Evolutionary conservation across 805 yeast species (phyloP).

Genomic region (Spathaspora girioi): DNA sequence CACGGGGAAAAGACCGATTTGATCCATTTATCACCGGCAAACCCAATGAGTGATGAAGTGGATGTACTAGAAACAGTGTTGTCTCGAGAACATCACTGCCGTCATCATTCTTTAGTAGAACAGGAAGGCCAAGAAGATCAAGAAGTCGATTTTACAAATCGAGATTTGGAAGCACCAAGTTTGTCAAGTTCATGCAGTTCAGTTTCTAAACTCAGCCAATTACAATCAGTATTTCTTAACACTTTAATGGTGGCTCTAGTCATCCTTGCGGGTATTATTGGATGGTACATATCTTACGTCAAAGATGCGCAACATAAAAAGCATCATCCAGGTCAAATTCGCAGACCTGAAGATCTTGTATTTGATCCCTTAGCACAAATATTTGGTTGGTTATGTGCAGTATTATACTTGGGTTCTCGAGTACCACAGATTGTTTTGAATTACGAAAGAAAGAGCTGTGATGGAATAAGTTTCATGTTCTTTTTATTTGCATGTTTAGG

Average conservation of each 20-base stretch:
- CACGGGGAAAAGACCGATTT: slow-evolving; percentile 55
- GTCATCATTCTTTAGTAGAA: slow-evolving; percentile 7
- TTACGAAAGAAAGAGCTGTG: slow-evolving; percentile 84
- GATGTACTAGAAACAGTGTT: slow-evolving; percentile 62
- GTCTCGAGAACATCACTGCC: slow-evolving; percentile 32
- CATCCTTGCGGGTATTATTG: slow-evolving; percentile 74
- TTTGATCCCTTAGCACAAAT: slow-evolving; percentile 79
- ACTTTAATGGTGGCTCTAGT: slow-evolving; percentile 62
- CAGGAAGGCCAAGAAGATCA: slow-evolving; percentile 19
- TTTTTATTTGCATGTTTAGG: slow-evolving; percentile 95
- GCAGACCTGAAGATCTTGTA: slow-evolving; percentile 43
- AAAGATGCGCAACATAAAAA: slow-evolving; percentile 35
- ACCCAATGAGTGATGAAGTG: slow-evolving; percentile 71
- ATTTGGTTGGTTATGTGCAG: slow-evolving; percentile 81
- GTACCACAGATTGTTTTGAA: slow-evolving; percentile 89
- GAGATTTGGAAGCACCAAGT: slow-evolving; percentile 8
- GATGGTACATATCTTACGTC: slow-evolving; percentile 73
- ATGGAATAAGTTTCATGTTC: slow-evolving; percentile 90
- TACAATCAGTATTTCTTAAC: slow-evolving; percentile 22
- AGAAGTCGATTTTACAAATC: slow-evolving; percentile 15
- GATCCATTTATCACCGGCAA: slow-evolving; percentile 83
- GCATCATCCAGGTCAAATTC: slow-evolving; percentile 24
- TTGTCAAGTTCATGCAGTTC: not conserved
- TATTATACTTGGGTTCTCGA: slow-evolving; percentile 78
- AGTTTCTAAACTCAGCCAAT: slow-evolving; percentile 13